Evolutionary conservation across 352 stramenopile species (phyloP), one percentile per base, ranked within the genome.

Genomic region (Pythium aquatile): DNA sequence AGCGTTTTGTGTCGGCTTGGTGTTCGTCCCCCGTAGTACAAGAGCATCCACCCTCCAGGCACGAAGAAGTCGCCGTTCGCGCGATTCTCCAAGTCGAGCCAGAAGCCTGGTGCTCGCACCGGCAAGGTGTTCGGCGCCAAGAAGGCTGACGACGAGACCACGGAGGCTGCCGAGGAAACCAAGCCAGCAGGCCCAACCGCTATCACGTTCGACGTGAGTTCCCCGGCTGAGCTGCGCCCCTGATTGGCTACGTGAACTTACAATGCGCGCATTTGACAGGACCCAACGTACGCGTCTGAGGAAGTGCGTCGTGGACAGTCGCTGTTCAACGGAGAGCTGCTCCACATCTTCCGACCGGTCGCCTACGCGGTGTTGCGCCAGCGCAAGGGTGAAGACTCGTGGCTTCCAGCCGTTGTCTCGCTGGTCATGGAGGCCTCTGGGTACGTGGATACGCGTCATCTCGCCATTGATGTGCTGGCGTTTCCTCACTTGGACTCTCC

Each of bases 291-390:
- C 35, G 55, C 73, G 42, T 64, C 85, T 20, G 65, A 60, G 0
- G 66, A 81, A 20, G 65, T 63, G 14, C 59, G 63, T 20, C 73
- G 71, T 16, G 78, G 86, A 61, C 64, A 81, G 32, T 30, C 87
- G 55, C 72, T 93, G 14, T 54, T 93, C 29, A 73, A 63, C 14
- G 84, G 84, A 42, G 86, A 95, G 61, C 32, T 93, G 46, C 83
- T 90, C 30, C 86, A 95, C 55, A 89, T 93, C 47, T 64, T 93
- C 35, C 81, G 86, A 10, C 86, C 86, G 9, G 66, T 91, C 2
- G 69, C 88, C 33, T 95, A 91, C 68, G 83, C 83, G 7, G 30
- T 93, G 37, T 65, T 95, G 53, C 82, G 79, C 56, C 78, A 83
- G 56, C 81, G 74, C 32, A 73, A 78, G 63, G 57, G 73, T 17